Percentiles rank a stretch among this genome's conserved stretches.
These are phyloP conservation scores for Coemansia sp. DNA, from an alignment of 192 early-diverging fungal genomes.

Conservation along the genomic window DNA sequence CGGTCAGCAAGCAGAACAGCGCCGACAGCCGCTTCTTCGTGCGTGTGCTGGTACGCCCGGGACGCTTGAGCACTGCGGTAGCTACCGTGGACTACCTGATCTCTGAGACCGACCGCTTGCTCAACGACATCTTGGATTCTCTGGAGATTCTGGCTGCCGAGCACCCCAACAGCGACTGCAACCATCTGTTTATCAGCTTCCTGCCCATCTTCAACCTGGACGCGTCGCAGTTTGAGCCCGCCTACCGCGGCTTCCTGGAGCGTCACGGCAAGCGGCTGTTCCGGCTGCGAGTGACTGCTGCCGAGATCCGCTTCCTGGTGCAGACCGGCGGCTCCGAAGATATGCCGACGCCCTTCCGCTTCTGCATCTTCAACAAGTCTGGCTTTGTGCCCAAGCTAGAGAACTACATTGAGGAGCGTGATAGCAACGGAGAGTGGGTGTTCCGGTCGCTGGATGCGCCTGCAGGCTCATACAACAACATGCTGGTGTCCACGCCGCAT, in stretches of 20 bases:
- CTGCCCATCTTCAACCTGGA: slow-evolving; percentile 93
- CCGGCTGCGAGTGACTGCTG: slow-evolving; percentile 91
- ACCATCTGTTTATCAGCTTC: slow-evolving; percentile 98
- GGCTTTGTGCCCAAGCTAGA: slow-evolving; percentile 90
- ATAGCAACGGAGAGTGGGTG: slow-evolving; percentile 76
- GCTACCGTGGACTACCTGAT: slow-evolving; percentile 92
- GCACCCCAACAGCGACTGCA: slow-evolving; percentile 96
- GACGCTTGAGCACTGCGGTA: slow-evolving; percentile 73
- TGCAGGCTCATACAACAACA: slow-evolving; percentile 77
- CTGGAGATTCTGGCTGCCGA: slow-evolving; percentile 89
- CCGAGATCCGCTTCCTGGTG: slow-evolving; percentile 93
- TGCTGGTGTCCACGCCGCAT: slow-evolving; percentile 78
- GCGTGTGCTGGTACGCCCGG: slow-evolving; percentile 91
- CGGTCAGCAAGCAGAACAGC: slow-evolving; percentile 88
- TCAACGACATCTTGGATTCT: slow-evolving; percentile 92
- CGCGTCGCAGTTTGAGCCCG: slow-evolving; percentile 74
- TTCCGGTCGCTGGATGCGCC: slow-evolving; percentile 80
- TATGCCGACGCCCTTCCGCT: slow-evolving; percentile 78
- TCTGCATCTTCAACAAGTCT: slow-evolving; percentile 87
- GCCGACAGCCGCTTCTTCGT: slow-evolving; percentile 97
- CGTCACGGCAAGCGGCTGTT: slow-evolving; percentile 93
- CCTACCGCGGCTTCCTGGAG: slow-evolving; percentile 85
- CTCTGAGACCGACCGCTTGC: slow-evolving; percentile 88
- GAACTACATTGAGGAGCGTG: slow-evolving; percentile 88
- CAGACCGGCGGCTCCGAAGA: slow-evolving; percentile 64